Percentiles rank a stretch among this genome's conserved stretches.
Evolutionary conservation across 73 alveolate species (phyloP).

Genomic region (Tetrahymena elliotti): DNA sequence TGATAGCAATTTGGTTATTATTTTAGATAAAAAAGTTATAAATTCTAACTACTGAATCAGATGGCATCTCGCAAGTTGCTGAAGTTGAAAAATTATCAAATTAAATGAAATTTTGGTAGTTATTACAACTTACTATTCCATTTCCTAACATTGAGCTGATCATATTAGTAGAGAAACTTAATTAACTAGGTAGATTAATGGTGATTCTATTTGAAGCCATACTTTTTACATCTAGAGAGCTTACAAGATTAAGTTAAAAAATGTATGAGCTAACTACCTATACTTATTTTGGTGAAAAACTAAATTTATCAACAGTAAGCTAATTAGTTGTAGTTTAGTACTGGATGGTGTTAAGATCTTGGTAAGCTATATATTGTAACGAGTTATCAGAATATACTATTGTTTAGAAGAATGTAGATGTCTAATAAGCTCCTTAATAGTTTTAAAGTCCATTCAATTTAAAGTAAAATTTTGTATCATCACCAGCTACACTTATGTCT

Average conservation of each 20-base stretch:
- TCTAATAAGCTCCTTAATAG: background rate
- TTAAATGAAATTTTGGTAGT: background rate
- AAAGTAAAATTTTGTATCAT: background rate
- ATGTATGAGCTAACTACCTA: background rate
- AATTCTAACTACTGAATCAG: background rate
- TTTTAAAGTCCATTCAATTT: background rate
- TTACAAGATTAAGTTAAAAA: background rate
- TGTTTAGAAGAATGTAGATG: background rate
- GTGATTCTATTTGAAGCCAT: background rate
- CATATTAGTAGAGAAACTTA: background rate
- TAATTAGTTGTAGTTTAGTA: background rate
- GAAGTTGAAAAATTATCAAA: background rate
- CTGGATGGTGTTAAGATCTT: background rate
- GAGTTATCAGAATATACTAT: background rate
- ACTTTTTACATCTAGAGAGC: background rate
- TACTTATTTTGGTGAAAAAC: background rate
- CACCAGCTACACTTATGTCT: background rate
- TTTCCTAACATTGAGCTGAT: background rate
- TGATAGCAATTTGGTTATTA: background rate
- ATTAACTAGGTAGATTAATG: background rate
- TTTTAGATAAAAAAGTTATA: background rate
- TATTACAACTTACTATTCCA: background rate
- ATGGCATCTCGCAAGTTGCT: background rate
- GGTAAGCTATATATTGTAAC: background rate
- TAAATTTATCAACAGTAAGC: background rate